Percentiles rank a stretch among this genome's conserved stretches.
phyloP scores from a whole-genome alignment of 2,329 filamentous ascomycete genomes.

The Aquanectria penicillioides region DNA sequence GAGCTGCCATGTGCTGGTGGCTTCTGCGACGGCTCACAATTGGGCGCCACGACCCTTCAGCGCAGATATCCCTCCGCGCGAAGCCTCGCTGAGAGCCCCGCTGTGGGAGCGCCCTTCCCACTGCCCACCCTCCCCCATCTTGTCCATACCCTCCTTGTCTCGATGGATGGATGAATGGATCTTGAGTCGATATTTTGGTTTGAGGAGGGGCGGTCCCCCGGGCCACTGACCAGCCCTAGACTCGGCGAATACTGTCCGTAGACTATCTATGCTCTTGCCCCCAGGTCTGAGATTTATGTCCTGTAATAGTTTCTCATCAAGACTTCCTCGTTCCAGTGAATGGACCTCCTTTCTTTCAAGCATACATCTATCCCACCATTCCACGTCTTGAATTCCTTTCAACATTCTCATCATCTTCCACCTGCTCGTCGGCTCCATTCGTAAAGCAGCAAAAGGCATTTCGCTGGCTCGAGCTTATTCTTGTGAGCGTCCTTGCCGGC shows the following conservation, averaged over 20 bases:
- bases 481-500: constrained; percentile 43
- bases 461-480: constrained; percentile 41
- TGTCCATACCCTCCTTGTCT: constrained; percentile 35
- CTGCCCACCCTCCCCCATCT: constrained; percentile 29
- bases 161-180: constrained; percentile 47
- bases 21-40: constrained; percentile 38
- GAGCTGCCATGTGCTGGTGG: constrained; percentile 49
- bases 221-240: constrained; percentile 40
- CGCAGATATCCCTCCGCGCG: constrained; percentile 42
- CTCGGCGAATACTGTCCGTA: constrained; percentile 48
- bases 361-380: constrained; percentile 56
- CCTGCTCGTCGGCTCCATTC: constrained; percentile 46
- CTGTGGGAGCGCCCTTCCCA: constrained; percentile 39
- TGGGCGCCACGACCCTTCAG: constrained; percentile 39
- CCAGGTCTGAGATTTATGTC: constrained; percentile 53
- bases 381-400: constrained; percentile 56
- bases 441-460: constrained; percentile 43
- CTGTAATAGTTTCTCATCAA: constrained; percentile 45
- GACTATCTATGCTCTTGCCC: constrained; percentile 44
- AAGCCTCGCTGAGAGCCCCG: constrained; percentile 42
- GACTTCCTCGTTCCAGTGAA: constrained; percentile 51
- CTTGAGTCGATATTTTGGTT: constrained; percentile 44
- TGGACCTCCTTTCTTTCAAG: constrained; percentile 44
- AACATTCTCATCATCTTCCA: constrained; percentile 54
- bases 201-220: constrained; percentile 39